These are phyloP conservation scores for Rhizopogon salebrosus DNA, from an alignment of 768 basidiomycete genomes.

Conservation along the genomic window DNA sequence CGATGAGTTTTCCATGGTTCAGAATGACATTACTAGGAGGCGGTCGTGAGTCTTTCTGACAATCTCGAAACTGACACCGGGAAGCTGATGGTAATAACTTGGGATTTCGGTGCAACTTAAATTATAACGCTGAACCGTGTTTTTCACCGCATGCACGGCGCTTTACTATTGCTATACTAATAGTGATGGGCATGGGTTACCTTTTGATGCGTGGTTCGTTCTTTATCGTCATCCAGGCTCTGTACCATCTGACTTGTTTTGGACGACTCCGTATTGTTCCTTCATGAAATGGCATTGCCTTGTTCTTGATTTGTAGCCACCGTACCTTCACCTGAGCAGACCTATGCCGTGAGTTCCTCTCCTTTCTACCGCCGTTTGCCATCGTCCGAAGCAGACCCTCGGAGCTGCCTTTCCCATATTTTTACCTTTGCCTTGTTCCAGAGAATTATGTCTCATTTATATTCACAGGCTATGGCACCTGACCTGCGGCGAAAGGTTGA, in stretches of 20 bases:
- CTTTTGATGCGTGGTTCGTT: conserved; percentile 53
- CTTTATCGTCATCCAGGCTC: conserved; percentile 7
- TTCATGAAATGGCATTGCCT: neutral
- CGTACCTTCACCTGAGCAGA: conserved; percentile 31
- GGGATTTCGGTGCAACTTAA: neutral
- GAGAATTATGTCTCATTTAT: neutral
- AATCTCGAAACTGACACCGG: neutral
- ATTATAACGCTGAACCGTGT: neutral
- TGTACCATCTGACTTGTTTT: conserved; percentile 7
- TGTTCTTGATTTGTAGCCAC: conserved; percentile 21
- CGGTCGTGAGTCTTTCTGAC: conserved; percentile 37
- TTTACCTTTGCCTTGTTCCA: neutral
- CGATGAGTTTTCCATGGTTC: conserved; percentile 54
- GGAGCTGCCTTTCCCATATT: neutral
- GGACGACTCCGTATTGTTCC: neutral
- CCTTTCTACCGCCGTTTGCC: neutral
- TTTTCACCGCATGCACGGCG: neutral
- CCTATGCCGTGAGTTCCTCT: conserved; percentile 25
- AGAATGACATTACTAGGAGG: conserved; percentile 43
- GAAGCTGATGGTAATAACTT: neutral
- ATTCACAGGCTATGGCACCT: conserved; percentile 53
- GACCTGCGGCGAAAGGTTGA: conserved; percentile 63
- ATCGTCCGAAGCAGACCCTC: neutral
- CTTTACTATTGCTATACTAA: neutral
- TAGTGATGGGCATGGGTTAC: conserved; percentile 56